Percentiles rank a stretch among this genome's conserved stretches.
phyloP scores from a whole-genome alignment of 2,329 filamentous ascomycete genomes.

The Dothistroma pini region DNA sequence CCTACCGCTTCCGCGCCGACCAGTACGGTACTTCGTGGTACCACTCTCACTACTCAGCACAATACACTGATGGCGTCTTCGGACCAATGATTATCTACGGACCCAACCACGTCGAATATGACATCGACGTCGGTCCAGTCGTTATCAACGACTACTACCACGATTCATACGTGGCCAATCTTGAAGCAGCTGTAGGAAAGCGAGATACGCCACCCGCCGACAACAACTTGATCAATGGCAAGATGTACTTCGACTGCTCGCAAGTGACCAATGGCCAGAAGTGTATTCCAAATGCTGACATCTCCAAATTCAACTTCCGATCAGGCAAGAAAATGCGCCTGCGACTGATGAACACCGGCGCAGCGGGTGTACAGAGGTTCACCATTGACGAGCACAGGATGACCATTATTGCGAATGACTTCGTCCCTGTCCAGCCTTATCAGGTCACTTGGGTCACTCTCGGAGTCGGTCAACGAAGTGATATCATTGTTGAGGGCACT shows the following conservation, averaged over 20 bases:
- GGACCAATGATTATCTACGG: slow-evolving; percentile 44
- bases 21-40: slow-evolving; percentile 42
- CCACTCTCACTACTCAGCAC: slow-evolving; percentile 41
- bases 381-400: slow-evolving; percentile 47
- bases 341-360: slow-evolving; percentile 41
- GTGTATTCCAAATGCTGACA: slow-evolving; percentile 31
- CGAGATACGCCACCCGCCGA: slow-evolving; percentile 7
- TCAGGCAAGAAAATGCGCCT: slow-evolving; percentile 40
- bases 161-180: background rate
- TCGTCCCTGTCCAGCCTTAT: slow-evolving; percentile 41
- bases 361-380: slow-evolving; percentile 42
- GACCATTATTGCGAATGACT: slow-evolving; percentile 42
- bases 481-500: slow-evolving; percentile 42
- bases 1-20: slow-evolving; percentile 36
- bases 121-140: slow-evolving; percentile 42
- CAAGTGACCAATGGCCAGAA: slow-evolving; percentile 23
- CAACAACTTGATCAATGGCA: slow-evolving; percentile 17
- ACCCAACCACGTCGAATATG: slow-evolving; percentile 37
- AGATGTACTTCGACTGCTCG: slow-evolving; percentile 27
- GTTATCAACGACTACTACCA: slow-evolving; percentile 18
- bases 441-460: slow-evolving; percentile 46
- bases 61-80: slow-evolving; percentile 39
- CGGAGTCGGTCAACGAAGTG: slow-evolving; percentile 53
- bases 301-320: slow-evolving; percentile 37
- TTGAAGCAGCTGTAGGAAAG: slow-evolving; percentile 2